A percentile compares a stretch with the other conserved stretches of the same genome.
phyloP scores from a whole-genome alignment of 148 eudicot species.

The Chenopodium formosanum region DNA sequence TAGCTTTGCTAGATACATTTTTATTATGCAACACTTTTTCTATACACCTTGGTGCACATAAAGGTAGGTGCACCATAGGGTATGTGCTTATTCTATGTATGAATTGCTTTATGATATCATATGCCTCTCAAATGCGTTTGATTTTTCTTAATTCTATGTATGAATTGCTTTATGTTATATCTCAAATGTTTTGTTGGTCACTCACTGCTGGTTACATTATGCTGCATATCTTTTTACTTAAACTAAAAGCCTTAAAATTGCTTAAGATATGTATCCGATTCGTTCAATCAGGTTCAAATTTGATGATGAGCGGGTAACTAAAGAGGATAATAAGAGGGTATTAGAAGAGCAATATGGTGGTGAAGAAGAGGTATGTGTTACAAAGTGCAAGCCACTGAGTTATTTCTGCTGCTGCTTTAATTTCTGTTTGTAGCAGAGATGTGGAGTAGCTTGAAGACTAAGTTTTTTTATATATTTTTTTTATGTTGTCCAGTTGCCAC shows the following conservation, averaged over 20 bases:
- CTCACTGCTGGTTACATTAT: not conserved
- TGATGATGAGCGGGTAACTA: slow-evolving; percentile 94
- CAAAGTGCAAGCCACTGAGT: not conserved
- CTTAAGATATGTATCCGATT: slow-evolving; percentile 1
- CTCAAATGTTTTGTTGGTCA: not conserved
- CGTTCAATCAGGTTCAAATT: slow-evolving; percentile 64
- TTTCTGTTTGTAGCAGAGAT: not conserved
- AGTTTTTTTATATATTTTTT: not conserved
- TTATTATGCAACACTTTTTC: no score
- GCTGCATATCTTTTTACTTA: no score
- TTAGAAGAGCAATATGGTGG: slow-evolving; percentile 98
- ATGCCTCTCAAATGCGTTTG: not conserved
- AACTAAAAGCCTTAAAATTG: not conserved
- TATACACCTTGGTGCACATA: no score
- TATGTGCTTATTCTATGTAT: no score
- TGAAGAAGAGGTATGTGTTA: slow-evolving; percentile 79
- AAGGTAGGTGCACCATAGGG: no score
- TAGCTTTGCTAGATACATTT: not conserved
- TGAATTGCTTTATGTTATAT: not conserved
- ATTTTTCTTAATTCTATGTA: not conserved
- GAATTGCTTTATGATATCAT: no score
- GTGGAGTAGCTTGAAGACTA: not conserved
- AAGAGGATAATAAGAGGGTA: slow-evolving; percentile 75
- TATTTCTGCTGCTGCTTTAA: not conserved
- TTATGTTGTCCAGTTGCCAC: slow-evolving; percentile 62